phyloP scores from a whole-genome alignment of 139 green algal species.

The Micractinium conductrix region DNA sequence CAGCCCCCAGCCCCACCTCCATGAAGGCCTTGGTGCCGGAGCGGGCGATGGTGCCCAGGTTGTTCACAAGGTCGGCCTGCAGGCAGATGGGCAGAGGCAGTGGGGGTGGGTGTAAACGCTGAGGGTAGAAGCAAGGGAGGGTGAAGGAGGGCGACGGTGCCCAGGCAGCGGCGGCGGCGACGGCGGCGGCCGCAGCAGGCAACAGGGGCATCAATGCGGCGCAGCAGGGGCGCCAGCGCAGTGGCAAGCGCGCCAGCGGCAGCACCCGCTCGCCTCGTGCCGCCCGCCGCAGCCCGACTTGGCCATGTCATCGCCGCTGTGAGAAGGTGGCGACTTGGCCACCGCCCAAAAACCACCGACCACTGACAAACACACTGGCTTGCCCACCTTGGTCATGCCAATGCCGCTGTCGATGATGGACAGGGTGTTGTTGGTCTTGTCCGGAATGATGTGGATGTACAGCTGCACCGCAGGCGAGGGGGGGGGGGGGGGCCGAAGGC shows the following conservation, averaged over 20 bases:
- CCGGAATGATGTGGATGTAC: slow-evolving; percentile 87
- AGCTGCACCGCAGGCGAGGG: slow-evolving; percentile 37
- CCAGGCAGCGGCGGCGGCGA: too few relatives aligned
- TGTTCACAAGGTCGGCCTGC: slow-evolving; percentile 96
- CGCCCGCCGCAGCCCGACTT: too few relatives aligned
- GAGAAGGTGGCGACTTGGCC: too few relatives aligned
- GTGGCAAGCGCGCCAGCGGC: not conserved
- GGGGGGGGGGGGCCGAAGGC: not conserved
- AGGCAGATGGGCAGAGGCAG: not conserved
- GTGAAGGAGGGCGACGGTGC: not conserved
- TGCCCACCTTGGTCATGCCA: slow-evolving; percentile 94
- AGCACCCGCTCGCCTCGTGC: not conserved
- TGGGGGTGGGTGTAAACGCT: too few relatives aligned
- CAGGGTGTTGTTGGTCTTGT: slow-evolving; percentile 98
- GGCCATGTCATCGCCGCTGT: too few relatives aligned
- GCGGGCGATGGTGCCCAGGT: slow-evolving; percentile 98
- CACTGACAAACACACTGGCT: too few relatives aligned
- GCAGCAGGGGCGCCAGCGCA: too few relatives aligned
- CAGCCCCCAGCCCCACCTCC: too few relatives aligned
- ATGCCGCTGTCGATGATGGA: slow-evolving; percentile 96
- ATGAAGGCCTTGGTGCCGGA: slow-evolving; percentile 99
- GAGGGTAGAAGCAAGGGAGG: not conserved
- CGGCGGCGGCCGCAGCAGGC: too few relatives aligned
- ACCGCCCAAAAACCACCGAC: too few relatives aligned
- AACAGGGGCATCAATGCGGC: too few relatives aligned